Evolutionary conservation across 805 yeast species (phyloP).

Genomic region (baker's yeast (Saccharomyces cerevisiae)): DNA sequence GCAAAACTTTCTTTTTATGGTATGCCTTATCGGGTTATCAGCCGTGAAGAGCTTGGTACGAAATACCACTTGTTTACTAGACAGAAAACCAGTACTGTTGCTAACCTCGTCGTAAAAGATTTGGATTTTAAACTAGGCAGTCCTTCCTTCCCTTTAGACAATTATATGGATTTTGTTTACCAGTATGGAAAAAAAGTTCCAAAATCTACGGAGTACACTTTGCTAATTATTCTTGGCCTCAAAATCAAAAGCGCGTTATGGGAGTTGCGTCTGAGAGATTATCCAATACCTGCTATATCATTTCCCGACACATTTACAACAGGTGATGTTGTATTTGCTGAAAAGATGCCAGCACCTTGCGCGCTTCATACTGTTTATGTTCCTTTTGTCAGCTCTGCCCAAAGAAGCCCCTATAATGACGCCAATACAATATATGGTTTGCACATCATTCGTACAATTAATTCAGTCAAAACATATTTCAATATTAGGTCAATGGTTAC

Average conservation of each 20-base stretch:
- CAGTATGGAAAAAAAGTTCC: constrained; percentile 47
- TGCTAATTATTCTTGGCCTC: constrained; percentile 43
- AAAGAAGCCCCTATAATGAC: constrained; percentile 24
- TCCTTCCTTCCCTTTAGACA: constrained; percentile 28
- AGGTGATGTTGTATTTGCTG: constrained; percentile 52
- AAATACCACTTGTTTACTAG: constrained; percentile 16
- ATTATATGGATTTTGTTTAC: constrained; percentile 31
- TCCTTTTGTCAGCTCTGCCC: constrained; percentile 48
- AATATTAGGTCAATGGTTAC: constrained; percentile 40
- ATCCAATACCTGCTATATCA: constrained; percentile 48
- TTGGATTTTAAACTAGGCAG: constrained; percentile 19
- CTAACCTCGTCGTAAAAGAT: constrained; percentile 18
- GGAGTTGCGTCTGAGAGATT: constrained; percentile 43
- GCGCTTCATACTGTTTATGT: constrained; percentile 45
- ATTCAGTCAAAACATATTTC: constrained; percentile 50
- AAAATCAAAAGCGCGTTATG: constrained; percentile 38
- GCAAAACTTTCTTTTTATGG: constrained; percentile 27
- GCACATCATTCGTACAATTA: constrained; percentile 52
- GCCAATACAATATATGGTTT: constrained; percentile 48
- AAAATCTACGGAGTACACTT: constrained; percentile 42
- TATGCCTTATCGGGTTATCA: constrained; percentile 18
- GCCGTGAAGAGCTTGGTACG: constrained; percentile 12
- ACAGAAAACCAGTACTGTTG: constrained; percentile 22
- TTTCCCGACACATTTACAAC: constrained; percentile 34
- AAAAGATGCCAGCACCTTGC: constrained; percentile 38